phyloP scores from a whole-genome alignment of 1,284 basidiomycete genomes.

The Ustilago xerochloae region DNA sequence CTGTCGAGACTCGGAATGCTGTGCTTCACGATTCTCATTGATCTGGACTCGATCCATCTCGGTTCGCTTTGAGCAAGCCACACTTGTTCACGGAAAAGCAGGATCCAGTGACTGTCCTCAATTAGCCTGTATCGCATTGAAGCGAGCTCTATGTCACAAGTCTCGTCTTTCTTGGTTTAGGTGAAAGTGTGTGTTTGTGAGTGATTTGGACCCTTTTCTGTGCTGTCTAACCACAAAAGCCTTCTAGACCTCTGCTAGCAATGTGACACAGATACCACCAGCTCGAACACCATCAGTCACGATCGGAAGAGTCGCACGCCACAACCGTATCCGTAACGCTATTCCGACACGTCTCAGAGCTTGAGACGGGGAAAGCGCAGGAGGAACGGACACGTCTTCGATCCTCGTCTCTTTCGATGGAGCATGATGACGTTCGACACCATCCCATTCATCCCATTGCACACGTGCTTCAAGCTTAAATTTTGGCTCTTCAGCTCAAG shows the following conservation, averaged over 20 bases:
- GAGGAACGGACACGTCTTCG: too few relatives aligned
- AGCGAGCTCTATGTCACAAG: not conserved
- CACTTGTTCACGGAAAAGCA: too few relatives aligned
- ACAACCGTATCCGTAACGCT: too few relatives aligned
- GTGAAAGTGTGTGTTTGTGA: not conserved
- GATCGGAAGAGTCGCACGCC: not conserved
- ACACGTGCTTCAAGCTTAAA: not conserved
- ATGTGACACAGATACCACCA: not conserved
- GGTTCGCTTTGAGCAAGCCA: too few relatives aligned
- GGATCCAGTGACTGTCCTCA: not conserved
- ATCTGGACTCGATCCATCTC: too few relatives aligned
- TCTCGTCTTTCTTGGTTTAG: too few relatives aligned
- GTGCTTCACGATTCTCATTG: too few relatives aligned
- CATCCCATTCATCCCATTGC: not conserved
- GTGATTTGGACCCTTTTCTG: not conserved
- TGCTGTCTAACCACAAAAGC: not conserved
- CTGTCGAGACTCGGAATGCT: too few relatives aligned
- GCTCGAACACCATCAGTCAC: not conserved
- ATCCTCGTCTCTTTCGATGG: too few relatives aligned
- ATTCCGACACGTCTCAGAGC: too few relatives aligned
- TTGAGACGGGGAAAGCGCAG: too few relatives aligned
- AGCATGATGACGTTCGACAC: not conserved
- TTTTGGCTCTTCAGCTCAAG: too few relatives aligned
- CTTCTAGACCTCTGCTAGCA: not conserved
- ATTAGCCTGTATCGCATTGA: not conserved